Base-by-base conservation (phyloP, 768 basidiomycete genomes). In the Harrya chromipes region DNA sequence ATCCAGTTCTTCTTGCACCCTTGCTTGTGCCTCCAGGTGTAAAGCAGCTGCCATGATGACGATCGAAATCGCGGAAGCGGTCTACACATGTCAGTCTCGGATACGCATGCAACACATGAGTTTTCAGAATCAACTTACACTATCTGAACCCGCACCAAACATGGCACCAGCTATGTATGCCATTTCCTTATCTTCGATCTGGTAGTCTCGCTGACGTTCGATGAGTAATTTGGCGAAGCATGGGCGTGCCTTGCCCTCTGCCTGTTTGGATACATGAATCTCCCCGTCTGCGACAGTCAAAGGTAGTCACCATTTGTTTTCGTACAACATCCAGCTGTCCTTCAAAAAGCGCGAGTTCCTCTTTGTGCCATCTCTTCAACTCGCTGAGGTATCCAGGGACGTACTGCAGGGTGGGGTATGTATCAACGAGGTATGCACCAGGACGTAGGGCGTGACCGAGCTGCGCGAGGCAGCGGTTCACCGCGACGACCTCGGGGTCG, bases 1-100 rank as follows among this genome's bases (percentile, higher is more conserved):
- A 42, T 82, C 81, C 0, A 85, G 65, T 48, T 85, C 79, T 16
- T 75, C 71, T 40, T 81, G 80, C 1, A 81, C 76, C 24, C 53
- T 68, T 2, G 59, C 61, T 44, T 83, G 81, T 1, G 78, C 70
- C 13, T 76, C 72, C 0, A 79, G 77, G 52, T 78, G 75, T 38
- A 70, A 69, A 3, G 76, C 76, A 9, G 81, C 76, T 2, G 82
- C 81, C 69, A 83, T 72, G 27, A 83, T 67, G n/a, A 69, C 66
- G 24, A 83, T 65, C 36, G 74, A 76, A 41, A 83, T 80, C 0
- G 77, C 80, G 3, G 78, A 74, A 0, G 69, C 66, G 12, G 67
- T 68, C 71, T 72, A 33, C 33, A 14, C 13, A 16, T 16, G 16
- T 33, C 33, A 16, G 14, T 33, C 14, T 33, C 14, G 33, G 14